Evolutionary conservation across 805 yeast species (phyloP).

Genomic region (Barnettozyma siamensis): DNA sequence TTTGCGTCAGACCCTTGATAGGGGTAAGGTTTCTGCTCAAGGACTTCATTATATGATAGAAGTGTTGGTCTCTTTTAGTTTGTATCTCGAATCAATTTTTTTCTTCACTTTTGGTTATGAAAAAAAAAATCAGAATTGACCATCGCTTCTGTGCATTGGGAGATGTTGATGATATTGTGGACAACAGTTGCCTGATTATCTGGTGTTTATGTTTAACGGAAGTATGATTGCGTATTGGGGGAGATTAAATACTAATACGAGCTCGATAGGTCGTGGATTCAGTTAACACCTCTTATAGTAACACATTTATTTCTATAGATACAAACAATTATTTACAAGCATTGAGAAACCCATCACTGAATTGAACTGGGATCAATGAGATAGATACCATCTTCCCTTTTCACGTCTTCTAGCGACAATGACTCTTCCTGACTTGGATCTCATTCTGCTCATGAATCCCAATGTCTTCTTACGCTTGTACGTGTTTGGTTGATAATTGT

Average conservation of each 20-base stretch:
- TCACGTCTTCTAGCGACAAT: conserved; percentile 70
- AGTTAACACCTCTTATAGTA: neutral
- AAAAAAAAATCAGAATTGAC: neutral
- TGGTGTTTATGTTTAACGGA: no score
- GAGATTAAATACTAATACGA: no score
- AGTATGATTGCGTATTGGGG: no score
- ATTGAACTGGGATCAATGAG: no score
- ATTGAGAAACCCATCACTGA: no score
- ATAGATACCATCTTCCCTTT: conserved; percentile 91
- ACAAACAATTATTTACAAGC: no score
- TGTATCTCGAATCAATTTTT: no score
- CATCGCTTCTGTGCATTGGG: neutral
- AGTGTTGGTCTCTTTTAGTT: no score
- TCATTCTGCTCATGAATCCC: conserved; percentile 84
- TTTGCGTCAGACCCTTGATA: neutral
- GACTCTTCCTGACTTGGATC: conserved; percentile 68
- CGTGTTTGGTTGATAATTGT: conserved; percentile 91
- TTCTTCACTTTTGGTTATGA: neutral
- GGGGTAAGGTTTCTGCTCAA: neutral
- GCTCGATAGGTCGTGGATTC: no score
- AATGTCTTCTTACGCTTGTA: conserved; percentile 82
- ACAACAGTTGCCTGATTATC: no score
- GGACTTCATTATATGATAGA: neutral
- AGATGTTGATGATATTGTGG: no score
- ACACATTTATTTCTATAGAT: neutral